Evolutionary conservation across 192 early-diverging fungal genomes (phyloP).

Genomic region (Backusella sp.): DNA sequence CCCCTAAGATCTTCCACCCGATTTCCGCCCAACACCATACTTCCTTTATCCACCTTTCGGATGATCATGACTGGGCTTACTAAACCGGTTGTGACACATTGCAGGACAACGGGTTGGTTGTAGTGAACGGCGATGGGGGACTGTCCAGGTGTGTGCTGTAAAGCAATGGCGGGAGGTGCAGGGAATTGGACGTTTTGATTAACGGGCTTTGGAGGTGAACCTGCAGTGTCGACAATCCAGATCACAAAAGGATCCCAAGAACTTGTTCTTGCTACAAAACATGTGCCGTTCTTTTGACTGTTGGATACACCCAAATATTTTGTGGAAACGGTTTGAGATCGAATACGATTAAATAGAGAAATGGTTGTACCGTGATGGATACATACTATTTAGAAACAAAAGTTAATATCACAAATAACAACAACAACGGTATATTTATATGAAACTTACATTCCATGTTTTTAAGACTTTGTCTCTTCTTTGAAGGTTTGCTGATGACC

Average conservation of each 20-base stretch:
- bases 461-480: conserved; percentile 83
- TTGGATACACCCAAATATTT: conserved; percentile 73
- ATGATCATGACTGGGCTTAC: conserved; percentile 81
- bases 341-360: conserved; percentile 86
- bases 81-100: conserved; percentile 83
- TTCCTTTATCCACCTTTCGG: conserved; percentile 85
- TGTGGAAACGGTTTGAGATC: conserved; percentile 88
- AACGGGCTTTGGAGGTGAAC: conserved; percentile 24
- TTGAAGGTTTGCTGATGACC: conserved; percentile 90
- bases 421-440: not conserved
- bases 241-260: conserved; percentile 88
- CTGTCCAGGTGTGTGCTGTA: conserved; percentile 52
- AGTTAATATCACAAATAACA: not conserved
- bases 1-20: conserved; percentile 25
- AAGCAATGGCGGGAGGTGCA: conserved; percentile 45
- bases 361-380: conserved; percentile 86
- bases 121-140: conserved; percentile 76
- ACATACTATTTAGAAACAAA: conserved; percentile 45
- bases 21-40: conserved; percentile 71
- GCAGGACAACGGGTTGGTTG: conserved; percentile 84
- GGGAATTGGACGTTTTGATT: conserved; percentile 10
- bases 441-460: conserved; percentile 58
- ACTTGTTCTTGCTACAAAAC: conserved; percentile 72
- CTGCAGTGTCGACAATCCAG: conserved; percentile 74
- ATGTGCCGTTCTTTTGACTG: conserved; percentile 47